These are phyloP conservation scores for Alternaria ventricosa DNA, from an alignment of 2,329 filamentous ascomycete species.

Conservation along the genomic window DNA sequence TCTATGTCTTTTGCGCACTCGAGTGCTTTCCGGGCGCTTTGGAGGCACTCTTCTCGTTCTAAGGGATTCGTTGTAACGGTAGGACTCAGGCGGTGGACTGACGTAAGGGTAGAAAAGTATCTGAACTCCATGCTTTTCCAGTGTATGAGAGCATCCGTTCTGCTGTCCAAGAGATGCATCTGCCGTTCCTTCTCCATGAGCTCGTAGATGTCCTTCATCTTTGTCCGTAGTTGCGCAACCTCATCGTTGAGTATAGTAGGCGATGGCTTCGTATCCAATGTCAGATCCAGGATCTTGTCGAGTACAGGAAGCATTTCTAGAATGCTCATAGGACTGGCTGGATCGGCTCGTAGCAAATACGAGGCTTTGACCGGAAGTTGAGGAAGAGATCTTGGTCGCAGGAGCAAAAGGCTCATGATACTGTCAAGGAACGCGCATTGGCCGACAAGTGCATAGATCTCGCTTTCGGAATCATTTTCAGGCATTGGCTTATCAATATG, in stretches of 20 bases:
- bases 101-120: constrained; percentile 41
- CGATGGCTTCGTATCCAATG: constrained; percentile 25
- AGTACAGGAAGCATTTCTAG: constrained; percentile 40
- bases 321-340: constrained; percentile 32
- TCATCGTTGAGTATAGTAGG: constrained; percentile 23
- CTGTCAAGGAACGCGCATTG: constrained; percentile 44
- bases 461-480: constrained; percentile 29
- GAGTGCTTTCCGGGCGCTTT: constrained; percentile 41
- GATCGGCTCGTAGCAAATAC: constrained; percentile 30
- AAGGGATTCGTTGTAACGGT: constrained; percentile 33
- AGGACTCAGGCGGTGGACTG: constrained; percentile 41
- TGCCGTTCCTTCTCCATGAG: constrained; percentile 33
- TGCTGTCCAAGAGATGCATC: constrained; percentile 21
- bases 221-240: constrained; percentile 25
- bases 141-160: constrained; percentile 33
- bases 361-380: constrained; percentile 32
- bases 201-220: constrained; percentile 31
- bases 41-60: constrained; percentile 42
- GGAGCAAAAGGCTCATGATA: constrained; percentile 37
- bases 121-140: constrained; percentile 44
- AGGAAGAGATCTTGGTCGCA: constrained; percentile 39
- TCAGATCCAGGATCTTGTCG: constrained; percentile 35
- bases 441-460: constrained; percentile 37
- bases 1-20: constrained; percentile 36
- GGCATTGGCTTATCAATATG: constrained; percentile 21